A percentile compares a stretch with the other conserved stretches of the same genome.
These are phyloP conservation scores for Spathaspora arborariae DNA, from an alignment of 805 yeast genomes.

Conservation along the genomic window DNA sequence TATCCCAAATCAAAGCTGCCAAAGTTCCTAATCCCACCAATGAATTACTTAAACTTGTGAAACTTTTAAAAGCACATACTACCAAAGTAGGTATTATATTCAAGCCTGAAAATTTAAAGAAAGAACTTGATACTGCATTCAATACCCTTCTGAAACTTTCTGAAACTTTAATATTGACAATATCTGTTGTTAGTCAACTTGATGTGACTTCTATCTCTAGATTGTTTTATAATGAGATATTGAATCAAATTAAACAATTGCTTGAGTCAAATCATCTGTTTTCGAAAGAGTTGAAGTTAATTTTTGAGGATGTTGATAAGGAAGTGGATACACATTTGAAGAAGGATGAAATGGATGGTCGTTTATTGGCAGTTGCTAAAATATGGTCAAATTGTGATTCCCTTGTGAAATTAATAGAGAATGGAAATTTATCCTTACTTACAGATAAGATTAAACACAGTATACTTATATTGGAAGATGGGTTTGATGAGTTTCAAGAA, in stretches of 20 bases:
- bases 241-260: slow-evolving; percentile 8
- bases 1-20: slow-evolving; percentile 22
- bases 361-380: slow-evolving; percentile 61
- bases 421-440: slow-evolving; percentile 54
- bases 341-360: slow-evolving; percentile 24
- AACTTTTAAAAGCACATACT: slow-evolving; percentile 66
- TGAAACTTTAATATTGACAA: slow-evolving; percentile 39
- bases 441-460: slow-evolving; percentile 43
- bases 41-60: slow-evolving; percentile 58
- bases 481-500: slow-evolving; percentile 60
- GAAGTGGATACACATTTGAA: slow-evolving; percentile 8
- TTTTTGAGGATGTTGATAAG: slow-evolving; percentile 9
- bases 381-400: slow-evolving; percentile 68
- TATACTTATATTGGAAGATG: slow-evolving; percentile 48
- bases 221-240: slow-evolving; percentile 9
- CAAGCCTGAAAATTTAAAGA: slow-evolving; percentile 48
- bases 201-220: slow-evolving; percentile 26
- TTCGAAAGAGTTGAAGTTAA: slow-evolving; percentile 11
- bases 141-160: slow-evolving; percentile 46
- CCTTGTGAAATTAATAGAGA: slow-evolving; percentile 36
- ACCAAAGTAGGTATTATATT: slow-evolving; percentile 74
- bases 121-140: slow-evolving; percentile 47
- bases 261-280: slow-evolving; percentile 7
- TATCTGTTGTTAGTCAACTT: slow-evolving; percentile 40
- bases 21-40: slow-evolving; percentile 42